Conservation (phyloP, 805 yeast genomes). For the Barnettozyma vustinii region DNA sequence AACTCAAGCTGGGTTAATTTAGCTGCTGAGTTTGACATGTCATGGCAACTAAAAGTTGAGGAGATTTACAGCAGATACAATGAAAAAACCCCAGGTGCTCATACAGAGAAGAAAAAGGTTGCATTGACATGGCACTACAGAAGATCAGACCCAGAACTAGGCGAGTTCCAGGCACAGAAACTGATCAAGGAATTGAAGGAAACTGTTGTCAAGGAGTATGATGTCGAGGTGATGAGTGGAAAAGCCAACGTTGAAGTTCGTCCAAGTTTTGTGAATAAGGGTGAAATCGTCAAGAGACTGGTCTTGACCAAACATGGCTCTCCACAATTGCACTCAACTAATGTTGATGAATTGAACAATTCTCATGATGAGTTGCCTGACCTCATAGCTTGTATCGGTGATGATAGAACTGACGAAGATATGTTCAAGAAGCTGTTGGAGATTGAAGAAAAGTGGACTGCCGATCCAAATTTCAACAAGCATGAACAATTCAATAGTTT, state of each 20-base stretch:
- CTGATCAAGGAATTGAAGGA: slow-evolving; percentile 58
- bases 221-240: slow-evolving; percentile 94
- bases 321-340: slow-evolving; percentile 32
- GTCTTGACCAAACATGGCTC: slow-evolving; percentile 60
- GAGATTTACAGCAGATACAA: slow-evolving; percentile 71
- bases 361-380: slow-evolving; percentile 57
- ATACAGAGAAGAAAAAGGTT: slow-evolving; percentile 81
- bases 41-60: slow-evolving; percentile 86
- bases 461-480: slow-evolving; percentile 31
- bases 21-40: slow-evolving; percentile 79
- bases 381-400: slow-evolving; percentile 87
- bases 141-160: slow-evolving; percentile 89
- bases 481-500: slow-evolving; percentile 44
- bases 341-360: slow-evolving; percentile 29
- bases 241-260: slow-evolving; percentile 97
- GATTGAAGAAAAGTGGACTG: slow-evolving; percentile 52
- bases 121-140: slow-evolving; percentile 98
- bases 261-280: slow-evolving; percentile 91
- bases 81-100: slow-evolving; percentile 85
- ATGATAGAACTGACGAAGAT: slow-evolving; percentile 95
- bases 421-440: slow-evolving; percentile 79
- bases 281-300: slow-evolving; percentile 85
- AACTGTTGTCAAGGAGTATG: slow-evolving; percentile 58
- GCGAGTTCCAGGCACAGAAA: slow-evolving; percentile 76
- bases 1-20: slow-evolving; percentile 76